Base-by-base conservation (phyloP, 257 asterid species). In the Capsicum chinense region DNA sequence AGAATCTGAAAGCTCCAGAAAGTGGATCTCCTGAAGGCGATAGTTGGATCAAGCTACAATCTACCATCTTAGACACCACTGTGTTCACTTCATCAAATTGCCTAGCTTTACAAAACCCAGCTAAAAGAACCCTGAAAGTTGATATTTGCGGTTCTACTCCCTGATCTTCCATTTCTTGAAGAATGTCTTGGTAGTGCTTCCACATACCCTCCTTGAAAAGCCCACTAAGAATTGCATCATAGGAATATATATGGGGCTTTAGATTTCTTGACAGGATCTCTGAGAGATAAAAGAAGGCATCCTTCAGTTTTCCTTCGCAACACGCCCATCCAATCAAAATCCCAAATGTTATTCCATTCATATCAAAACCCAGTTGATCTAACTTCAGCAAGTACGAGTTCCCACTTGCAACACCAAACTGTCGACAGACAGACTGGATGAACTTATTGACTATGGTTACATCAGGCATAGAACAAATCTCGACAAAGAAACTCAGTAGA, bases 241-340 rank as follows among this genome's bases (percentile, higher is more conserved):
- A 97, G 39, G 99, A 91, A 89, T 88, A 83, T 47, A 88, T 56
- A 86, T 88, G 84, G 26, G 98, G 99, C 83, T 85, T 92, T 56
- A 90, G 87, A 83, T 90, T 90, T 86, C 93, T 89, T 14, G 97
- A 89, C 81, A 90, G 84, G 81, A 92, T 88, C 14, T 92, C 94
- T 0, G 95, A 92, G 37, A 95, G 81, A 84, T 89, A 92, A 86
- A 91, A 78, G 73, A 94, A 87, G 35, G 93, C 90, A 64, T 88
- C 83, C 83, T 85, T 93, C 85, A 96, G 79, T 83, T 87, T 93
- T 69, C 95, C 92, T 84, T 92, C 95, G 16, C 73, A 87, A 63
- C 97, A 92, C 85, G 95, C 83, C 80, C 88, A 92, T 85, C 98
- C 97, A 88, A 96, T 91, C 86, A 96, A 90, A 86, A 94, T 96